Evolutionary conservation across 106 monocot species (phyloP).

Genomic region (Dioscorea zingiberensis): DNA sequence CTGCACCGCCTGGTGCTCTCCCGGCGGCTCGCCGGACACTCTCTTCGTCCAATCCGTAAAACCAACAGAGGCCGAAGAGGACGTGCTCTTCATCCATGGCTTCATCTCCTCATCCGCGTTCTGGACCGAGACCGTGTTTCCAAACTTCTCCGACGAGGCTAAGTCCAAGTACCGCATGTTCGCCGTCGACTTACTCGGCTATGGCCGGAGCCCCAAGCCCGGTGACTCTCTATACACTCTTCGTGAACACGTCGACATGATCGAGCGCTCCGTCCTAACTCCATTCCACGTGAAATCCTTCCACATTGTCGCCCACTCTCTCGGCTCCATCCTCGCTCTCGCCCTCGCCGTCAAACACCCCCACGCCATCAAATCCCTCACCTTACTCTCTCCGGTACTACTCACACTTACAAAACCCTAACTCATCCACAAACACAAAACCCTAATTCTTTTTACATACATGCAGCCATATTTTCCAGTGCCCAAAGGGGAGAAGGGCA

Average conservation of each 20-base stretch:
- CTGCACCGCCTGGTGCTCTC: constrained; percentile 60
- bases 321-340: constrained; percentile 40
- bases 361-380: constrained; percentile 31
- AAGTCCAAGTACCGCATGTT: constrained; percentile 31
- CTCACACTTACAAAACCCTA: too few relatives aligned
- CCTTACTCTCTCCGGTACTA: constrained; percentile 30
- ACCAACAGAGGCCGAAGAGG: constrained; percentile 22
- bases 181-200: constrained; percentile 39
- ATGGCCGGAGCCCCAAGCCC: constrained; percentile 38
- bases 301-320: constrained; percentile 50
- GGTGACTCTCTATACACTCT: constrained; percentile 43
- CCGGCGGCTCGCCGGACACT: constrained; percentile 7
- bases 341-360: constrained; percentile 44
- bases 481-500: constrained; percentile 30
- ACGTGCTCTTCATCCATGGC: constrained; percentile 42
- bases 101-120: constrained; percentile 42
- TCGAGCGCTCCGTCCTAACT: constrained; percentile 33
- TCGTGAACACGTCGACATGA: constrained; percentile 44
- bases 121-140: constrained; percentile 53
- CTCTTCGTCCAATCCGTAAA: constrained; percentile 41
- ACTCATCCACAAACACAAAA: too few relatives aligned
- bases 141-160: constrained; percentile 26
- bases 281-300: constrained; percentile 29
- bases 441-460: too few relatives aligned
- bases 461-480: constrained; percentile 42